Evolutionary conservation across 2,329 filamentous ascomycete genomes (phyloP), one percentile per base, ranked within the genome.

Genomic region (Colletotrichum cuscutae): DNA sequence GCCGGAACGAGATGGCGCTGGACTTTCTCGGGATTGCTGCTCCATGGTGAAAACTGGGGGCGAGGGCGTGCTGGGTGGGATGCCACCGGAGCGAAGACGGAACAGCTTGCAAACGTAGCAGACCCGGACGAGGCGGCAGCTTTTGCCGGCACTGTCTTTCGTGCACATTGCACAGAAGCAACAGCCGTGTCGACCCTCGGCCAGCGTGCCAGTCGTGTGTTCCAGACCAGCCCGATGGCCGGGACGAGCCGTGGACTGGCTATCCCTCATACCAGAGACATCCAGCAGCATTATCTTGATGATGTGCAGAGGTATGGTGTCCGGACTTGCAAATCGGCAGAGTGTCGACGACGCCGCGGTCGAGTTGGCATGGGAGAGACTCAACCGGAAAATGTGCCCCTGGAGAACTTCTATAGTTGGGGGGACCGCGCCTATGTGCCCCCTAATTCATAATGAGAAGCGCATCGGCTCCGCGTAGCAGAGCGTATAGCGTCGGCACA

Each of bases 1-100:
- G 56, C 66, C 66, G 60, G 66, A 73, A 73, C 54, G 35, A 71
- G 61, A 57, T 71, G 60, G 71, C 60, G 71, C 61, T 71, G 66
- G 54, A 61, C 35, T 28, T 28, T 57, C 46, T 70, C 70, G 70
- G 70, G 49, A 61, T 57, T 65, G 60, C 56, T 49, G 46, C 60
- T 70, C 66, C 70, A 65, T 65, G 56, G 35, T 22, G 60, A 70
- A 65, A 61, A 57, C 61, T 56, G 56, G 56, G 26, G 57, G 49
- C 68, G 65, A 60, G 71, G 60, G n/a, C 11, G 13, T 49, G 42
- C 58, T 52, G 53, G 35, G 49, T 56, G 60, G 60, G 60, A 61
- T 57, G 66, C 42, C 52, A 46, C 46, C 71, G 71, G 60, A 65
- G 66, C 66, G 67, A 71, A 57, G 60, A 60, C 71, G 71, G 71